Percentiles rank a stretch among this genome's conserved stretches.
Evolutionary conservation across 2,329 filamentous ascomycete genomes (phyloP).

Genomic region (Hypocreales sp.): DNA sequence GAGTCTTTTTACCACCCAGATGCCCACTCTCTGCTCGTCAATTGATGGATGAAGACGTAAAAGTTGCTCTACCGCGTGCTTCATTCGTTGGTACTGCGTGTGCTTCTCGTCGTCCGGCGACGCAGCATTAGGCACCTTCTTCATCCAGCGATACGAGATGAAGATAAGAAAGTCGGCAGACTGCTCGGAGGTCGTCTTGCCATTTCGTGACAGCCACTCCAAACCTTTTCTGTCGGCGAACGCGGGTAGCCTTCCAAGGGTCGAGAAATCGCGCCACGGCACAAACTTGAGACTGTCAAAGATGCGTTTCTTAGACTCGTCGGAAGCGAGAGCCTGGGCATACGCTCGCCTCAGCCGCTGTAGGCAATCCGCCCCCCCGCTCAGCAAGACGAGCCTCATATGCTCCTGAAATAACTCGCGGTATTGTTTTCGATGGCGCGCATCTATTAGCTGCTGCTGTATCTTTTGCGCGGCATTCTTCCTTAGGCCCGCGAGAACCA

Average conservation of each 20-base stretch:
- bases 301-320: slow-evolving; percentile 7
- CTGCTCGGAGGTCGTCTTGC: neutral
- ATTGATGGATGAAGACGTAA: slow-evolving; percentile 10
- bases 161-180: slow-evolving; percentile 14
- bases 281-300: slow-evolving; percentile 15
- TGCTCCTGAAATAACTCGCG: slow-evolving; percentile 20
- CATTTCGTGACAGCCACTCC: neutral
- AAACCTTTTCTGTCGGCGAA: slow-evolving; percentile 3
- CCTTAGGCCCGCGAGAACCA: slow-evolving; percentile 13
- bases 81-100: slow-evolving; percentile 17
- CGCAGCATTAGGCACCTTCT: slow-evolving; percentile 2
- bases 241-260: slow-evolving; percentile 10
- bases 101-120: slow-evolving; percentile 14
- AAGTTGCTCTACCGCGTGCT: slow-evolving; percentile 12
- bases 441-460: slow-evolving; percentile 6
- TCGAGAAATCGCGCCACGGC: slow-evolving; percentile 12
- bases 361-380: slow-evolving; percentile 4
- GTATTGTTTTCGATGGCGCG: slow-evolving; percentile 17
- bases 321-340: slow-evolving; percentile 7
- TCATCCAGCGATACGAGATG: slow-evolving; percentile 20
- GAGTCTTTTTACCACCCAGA: slow-evolving; percentile 13
- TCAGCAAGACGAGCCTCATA: slow-evolving; percentile 16
- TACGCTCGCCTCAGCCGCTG: slow-evolving; percentile 10
- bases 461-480: slow-evolving; percentile 2
- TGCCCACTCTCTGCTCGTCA: slow-evolving; percentile 7